Base-by-base conservation (phyloP, 257 asterid species). In the Solanum appendiculatum region DNA sequence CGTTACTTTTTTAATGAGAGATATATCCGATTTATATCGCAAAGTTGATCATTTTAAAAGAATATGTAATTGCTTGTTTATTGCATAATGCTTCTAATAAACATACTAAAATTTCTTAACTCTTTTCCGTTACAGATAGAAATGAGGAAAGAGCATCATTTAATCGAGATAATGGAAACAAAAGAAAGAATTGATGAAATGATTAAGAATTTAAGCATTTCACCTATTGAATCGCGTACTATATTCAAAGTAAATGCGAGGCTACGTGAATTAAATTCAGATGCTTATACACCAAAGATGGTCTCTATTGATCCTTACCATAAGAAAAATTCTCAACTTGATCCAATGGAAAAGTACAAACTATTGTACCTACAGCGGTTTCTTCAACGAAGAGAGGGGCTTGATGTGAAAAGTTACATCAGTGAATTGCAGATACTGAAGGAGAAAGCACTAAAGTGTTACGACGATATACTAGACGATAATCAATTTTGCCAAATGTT, bases 171-270 rank as follows among this genome's bases (percentile, higher is more conserved):
- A n/a, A n/a, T n/a, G n/a, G n/a, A n/a, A n/a, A n/a, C n/a, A n/a
- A n/a, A n/a, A n/a, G n/a, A n/a, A n/a, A n/a, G n/a, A n/a, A n/a
- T n/a, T n/a, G n/a, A n/a, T n/a, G n/a, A n/a, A n/a, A n/a, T n/a
- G n/a, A n/a, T n/a, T n/a, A n/a, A n/a, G n/a, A n/a, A n/a, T n/a
- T n/a, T n/a, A n/a, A n/a, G n/a, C n/a, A n/a, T n/a, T n/a, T n/a
- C n/a, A n/a, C n/a, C n/a, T n/a, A n/a, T n/a, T n/a, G n/a, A n/a
- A n/a, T n/a, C n/a, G n/a, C n/a, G n/a, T n/a, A n/a, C 34, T 34
- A 88, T 88, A 70, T 88, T 88, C 54, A 42, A 18, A 82, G 89
- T 86, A 29, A 78, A 34, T 2, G 74, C 72, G 63, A 25, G 72
- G 46, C 40, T 88, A 2, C 72, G 87, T 13, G n/a, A 25, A 42